These are phyloP conservation scores for Fusarium fujikuroi DNA, from an alignment of 2,329 filamentous ascomycete species.

Conservation along the genomic window DNA sequence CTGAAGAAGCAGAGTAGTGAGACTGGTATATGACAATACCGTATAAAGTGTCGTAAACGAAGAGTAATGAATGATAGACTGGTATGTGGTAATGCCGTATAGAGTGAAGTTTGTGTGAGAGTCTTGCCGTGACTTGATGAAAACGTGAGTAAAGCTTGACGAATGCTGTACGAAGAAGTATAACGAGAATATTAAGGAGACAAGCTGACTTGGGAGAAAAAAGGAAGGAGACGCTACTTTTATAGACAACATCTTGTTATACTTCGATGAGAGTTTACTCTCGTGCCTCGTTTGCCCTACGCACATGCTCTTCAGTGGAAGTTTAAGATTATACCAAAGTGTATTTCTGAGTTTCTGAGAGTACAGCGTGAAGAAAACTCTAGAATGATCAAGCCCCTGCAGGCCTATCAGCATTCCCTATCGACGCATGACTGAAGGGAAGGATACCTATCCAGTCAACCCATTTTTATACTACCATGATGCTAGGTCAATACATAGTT, in stretches of 20 bases:
- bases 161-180: background rate
- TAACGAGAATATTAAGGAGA: background rate
- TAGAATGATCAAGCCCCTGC: background rate
- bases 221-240: background rate
- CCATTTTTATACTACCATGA: background rate
- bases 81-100: background rate
- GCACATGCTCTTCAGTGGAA: background rate
- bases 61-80: too few species aligned
- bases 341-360: background rate
- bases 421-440: background rate
- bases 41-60: too few species aligned
- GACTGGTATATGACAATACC: background rate
- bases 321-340: background rate
- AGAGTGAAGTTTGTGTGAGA: background rate
- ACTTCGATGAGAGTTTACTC: background rate
- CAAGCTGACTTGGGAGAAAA: background rate
- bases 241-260: background rate
- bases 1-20: background rate
- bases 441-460: background rate
- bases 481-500: background rate
- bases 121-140: background rate
- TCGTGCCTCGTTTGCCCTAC: background rate
- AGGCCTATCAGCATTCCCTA: too few species aligned
- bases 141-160: background rate
- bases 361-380: background rate